Evolutionary conservation across 176 grass and related monocot genomes (phyloP), one percentile per base, ranked within the genome.

Genomic region (Carex cristatella): DNA sequence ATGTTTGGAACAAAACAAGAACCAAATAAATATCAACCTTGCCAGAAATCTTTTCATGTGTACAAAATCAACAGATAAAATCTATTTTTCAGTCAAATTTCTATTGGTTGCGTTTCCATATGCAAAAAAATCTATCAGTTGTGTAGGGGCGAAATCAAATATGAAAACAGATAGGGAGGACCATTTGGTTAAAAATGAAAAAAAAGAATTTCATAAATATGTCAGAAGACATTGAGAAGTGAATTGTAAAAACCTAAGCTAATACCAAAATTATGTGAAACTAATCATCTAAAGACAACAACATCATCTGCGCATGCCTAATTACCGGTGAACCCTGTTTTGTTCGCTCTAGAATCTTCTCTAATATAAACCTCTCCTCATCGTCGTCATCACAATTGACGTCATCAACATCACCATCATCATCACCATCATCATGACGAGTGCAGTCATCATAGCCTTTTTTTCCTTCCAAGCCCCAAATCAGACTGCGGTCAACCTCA

Each of bases 261-360:
- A 78, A 57, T 28, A 55, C 28, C 27, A 78, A 83, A 81, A 61
- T 81, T 16, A 81, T 81, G 16, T 73, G 28, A 72, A 61, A 28
- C 85, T 89, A 95, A 79, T 89, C 89, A 89, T 98, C 93, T 56
- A 87, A 79, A 84, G 91, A 95, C 87, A 90, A 92, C 80, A 98
- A 77, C 61, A 95, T 83, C 86, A 86, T 92, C 86, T 98, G 91
- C 27, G 92, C 96, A 85, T 98, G 87, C 71, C 92, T 79, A 42
- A 94, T 87, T 84, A 89, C 79, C 76, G 88, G 85, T 86, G 93
- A 95, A 65, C 96, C 93, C 85, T 95, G 88, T 81, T 86, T 98
- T 78, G 93, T 95, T 90, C 90, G 92, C 86, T 98, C 96, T 81
- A 98, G 61, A 90, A 98, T 93, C 73, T 94, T 93, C 72, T 95